Percentiles rank a stretch among this genome's conserved stretches.
Evolutionary conservation across 768 basidiomycete species (phyloP).

Genomic region (Podaxis carcinomalis): DNA sequence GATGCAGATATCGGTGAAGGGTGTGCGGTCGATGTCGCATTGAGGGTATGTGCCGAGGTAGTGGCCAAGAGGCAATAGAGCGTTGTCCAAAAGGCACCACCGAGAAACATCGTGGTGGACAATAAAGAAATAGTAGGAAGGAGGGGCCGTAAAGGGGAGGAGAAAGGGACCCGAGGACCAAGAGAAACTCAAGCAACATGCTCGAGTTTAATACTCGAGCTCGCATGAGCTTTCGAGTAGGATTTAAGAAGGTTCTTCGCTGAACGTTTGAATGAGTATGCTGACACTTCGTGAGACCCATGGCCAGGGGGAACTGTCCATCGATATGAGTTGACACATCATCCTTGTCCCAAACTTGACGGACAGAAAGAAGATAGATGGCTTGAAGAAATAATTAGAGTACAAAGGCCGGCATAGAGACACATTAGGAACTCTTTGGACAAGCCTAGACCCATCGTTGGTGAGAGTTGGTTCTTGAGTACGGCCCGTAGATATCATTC

Average conservation of each 20-base stretch:
- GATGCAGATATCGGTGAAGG: background rate
- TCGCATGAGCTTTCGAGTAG: conserved; percentile 13
- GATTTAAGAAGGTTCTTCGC: conserved; percentile 12
- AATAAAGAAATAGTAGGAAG: background rate
- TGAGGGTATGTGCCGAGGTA: conserved; percentile 1
- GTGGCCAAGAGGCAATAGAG: background rate
- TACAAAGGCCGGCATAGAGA: background rate
- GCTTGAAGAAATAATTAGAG: conserved; percentile 1
- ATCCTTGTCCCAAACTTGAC: conserved; percentile 12
- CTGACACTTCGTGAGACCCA: conserved; percentile 29
- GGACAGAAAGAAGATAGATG: conserved; percentile 12
- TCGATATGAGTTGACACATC: conserved; percentile 9
- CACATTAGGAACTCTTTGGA: background rate
- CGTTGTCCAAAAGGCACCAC: background rate
- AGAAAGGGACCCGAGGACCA: background rate
- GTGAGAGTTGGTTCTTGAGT: background rate
- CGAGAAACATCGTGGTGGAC: conserved; percentile 3
- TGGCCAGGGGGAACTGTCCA: conserved; percentile 37
- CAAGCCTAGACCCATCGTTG: background rate
- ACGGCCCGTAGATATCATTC: background rate
- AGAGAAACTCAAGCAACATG: background rate
- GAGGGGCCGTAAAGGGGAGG: background rate
- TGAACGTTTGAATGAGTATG: conserved; percentile 4
- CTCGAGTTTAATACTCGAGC: conserved; percentile 15
- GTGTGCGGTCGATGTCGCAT: background rate